Evolutionary conservation across 2,329 filamentous ascomycete genomes (phyloP).

Genomic region (Aspergillus pseudotamarii): DNA sequence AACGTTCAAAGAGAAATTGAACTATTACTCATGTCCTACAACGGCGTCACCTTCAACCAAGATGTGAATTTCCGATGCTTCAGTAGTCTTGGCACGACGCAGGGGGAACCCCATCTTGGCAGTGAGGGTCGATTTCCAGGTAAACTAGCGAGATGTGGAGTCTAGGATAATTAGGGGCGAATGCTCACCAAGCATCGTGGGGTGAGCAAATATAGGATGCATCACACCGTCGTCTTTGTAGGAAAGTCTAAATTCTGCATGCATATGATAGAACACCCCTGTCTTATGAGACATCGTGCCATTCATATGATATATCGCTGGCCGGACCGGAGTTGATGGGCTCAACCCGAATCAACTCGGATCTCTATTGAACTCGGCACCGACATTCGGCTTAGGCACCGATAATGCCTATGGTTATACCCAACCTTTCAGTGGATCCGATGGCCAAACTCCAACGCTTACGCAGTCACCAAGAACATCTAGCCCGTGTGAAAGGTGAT

Average conservation of each 20-base stretch:
- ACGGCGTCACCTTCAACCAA: background rate
- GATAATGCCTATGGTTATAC: background rate
- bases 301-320: background rate
- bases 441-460: background rate
- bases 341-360: background rate
- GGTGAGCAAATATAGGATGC: background rate
- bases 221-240: background rate
- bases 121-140: background rate
- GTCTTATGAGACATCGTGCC: background rate
- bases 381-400: background rate
- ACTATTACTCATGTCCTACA: too few species aligned
- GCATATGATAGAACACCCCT: background rate
- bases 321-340: background rate
- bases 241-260: background rate
- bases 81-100: background rate
- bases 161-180: background rate
- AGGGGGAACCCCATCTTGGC: background rate
- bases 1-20: too few species aligned
- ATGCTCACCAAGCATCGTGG: background rate
- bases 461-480: background rate
- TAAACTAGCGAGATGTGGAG: background rate
- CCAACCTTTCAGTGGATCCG: background rate
- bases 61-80: background rate
- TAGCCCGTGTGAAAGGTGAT: background rate
- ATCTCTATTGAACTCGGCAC: background rate